These are phyloP conservation scores for Exsudoporus frostii DNA, from an alignment of 768 basidiomycete genomes.

Conservation along the genomic window DNA sequence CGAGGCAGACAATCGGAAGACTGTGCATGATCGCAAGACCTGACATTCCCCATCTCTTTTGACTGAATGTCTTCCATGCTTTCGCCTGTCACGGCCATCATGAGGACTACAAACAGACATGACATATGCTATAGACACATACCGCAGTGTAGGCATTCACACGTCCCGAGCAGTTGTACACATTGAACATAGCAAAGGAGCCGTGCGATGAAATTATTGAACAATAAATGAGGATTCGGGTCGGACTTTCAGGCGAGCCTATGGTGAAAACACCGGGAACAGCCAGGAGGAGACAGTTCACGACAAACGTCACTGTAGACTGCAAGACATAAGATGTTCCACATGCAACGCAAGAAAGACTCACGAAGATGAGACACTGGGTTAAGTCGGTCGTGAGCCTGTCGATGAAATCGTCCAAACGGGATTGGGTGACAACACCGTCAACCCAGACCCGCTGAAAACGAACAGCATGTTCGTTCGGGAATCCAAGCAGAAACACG, in stretches of 20 bases:
- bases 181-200: conserved; percentile 6
- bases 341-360: background rate
- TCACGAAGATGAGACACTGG: conserved; percentile 12
- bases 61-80: background rate
- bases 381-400: conserved; percentile 6
- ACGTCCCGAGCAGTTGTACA: conserved; percentile 8
- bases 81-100: background rate
- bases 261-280: conserved; percentile 2
- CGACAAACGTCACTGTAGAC: conserved; percentile 20
- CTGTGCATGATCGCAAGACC: conserved; percentile 13
- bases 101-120: background rate
- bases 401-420: conserved; percentile 11
- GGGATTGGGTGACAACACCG: background rate
- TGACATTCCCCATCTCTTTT: background rate
- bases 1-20: conserved; percentile 10
- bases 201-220: conserved; percentile 9
- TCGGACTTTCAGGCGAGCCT: background rate
- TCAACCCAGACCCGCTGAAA: conserved; percentile 16
- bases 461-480: conserved; percentile 9
- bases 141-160: conserved; percentile 6
- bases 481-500: background rate
- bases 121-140: background rate
- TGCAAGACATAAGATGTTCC: background rate
- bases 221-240: conserved; percentile 12
- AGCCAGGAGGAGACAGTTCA: conserved; percentile 16